Percentiles rank a stretch among this genome's conserved stretches.
These are phyloP conservation scores for Pichia deserticola DNA, from an alignment of 805 yeast genomes.

Conservation along the genomic window DNA sequence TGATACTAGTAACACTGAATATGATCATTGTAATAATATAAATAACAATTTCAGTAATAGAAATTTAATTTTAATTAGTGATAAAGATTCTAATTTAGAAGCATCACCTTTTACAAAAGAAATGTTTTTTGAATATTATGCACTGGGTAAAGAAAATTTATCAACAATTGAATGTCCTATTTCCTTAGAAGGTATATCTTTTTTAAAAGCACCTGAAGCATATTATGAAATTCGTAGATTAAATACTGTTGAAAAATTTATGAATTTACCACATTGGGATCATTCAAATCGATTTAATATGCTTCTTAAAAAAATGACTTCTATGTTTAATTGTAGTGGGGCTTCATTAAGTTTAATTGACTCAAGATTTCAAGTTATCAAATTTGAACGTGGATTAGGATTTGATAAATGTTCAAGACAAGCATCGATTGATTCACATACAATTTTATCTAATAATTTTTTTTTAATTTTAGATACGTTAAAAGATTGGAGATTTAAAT, in stretches of 20 bases:
- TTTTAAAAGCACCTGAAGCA: conserved; percentile 55
- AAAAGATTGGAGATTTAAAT: conserved; percentile 60
- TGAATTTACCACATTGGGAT: conserved; percentile 43
- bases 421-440: conserved; percentile 61
- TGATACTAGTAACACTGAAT: too few species aligned
- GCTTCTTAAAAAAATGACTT: conserved; percentile 32
- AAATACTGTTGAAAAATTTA: conserved; percentile 35
- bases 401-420: conserved; percentile 45
- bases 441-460: conserved; percentile 50
- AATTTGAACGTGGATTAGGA: conserved; percentile 41
- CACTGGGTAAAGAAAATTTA: conserved; percentile 48
- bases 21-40: not conserved
- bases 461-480: conserved; percentile 54
- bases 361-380: conserved; percentile 39
- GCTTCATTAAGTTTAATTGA: conserved; percentile 54
- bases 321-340: conserved; percentile 40
- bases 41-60: not conserved
- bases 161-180: conserved; percentile 50
- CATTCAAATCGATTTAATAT: conserved; percentile 32
- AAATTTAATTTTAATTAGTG: not conserved
- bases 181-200: conserved; percentile 38
- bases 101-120: conserved; percentile 39
- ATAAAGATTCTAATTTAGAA: not conserved
- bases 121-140: conserved; percentile 50
- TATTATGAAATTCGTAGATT: conserved; percentile 41